A percentile compares a stretch with the other conserved stretches of the same genome.
These are phyloP conservation scores for Byssochlamys sp. DNA, from an alignment of 2,329 filamentous ascomycete genomes.

Conservation along the genomic window DNA sequence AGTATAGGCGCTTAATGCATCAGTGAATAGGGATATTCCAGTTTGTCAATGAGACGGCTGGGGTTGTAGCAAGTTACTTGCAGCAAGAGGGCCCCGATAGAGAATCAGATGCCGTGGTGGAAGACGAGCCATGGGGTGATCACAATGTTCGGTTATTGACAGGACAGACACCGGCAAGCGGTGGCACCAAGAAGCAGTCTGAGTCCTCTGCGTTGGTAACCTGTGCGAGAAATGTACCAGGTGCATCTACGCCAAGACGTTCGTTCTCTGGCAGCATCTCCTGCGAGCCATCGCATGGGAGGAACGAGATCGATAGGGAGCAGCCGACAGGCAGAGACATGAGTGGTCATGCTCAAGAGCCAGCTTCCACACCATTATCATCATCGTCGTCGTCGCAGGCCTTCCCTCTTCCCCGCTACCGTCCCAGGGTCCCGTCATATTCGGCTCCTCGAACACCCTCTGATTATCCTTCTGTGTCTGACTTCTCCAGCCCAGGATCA, in stretches of 20 bases:
- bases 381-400: constrained; percentile 2
- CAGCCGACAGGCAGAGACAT: constrained; percentile 4
- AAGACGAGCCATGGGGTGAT: neutral
- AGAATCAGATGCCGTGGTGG: neutral
- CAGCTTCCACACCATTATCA: neutral
- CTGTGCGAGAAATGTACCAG: neutral
- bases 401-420: neutral
- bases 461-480: neutral
- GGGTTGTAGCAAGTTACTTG: constrained; percentile 11
- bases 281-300: neutral
- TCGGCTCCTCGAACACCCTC: neutral
- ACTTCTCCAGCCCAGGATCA: neutral
- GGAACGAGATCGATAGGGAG: neutral
- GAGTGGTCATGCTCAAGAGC: constrained; percentile 7
- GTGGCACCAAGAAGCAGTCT: neutral
- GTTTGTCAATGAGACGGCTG: constrained; percentile 18
- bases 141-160: neutral
- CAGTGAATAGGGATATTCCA: constrained; percentile 6
- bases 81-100: neutral
- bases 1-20: neutral
- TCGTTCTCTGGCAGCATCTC: neutral
- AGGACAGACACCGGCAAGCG: neutral
- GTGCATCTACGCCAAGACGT: neutral
- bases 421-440: neutral
- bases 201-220: neutral